Conservation (phyloP, 2,329 filamentous ascomycete species). For the Penicillium glabrum region DNA sequence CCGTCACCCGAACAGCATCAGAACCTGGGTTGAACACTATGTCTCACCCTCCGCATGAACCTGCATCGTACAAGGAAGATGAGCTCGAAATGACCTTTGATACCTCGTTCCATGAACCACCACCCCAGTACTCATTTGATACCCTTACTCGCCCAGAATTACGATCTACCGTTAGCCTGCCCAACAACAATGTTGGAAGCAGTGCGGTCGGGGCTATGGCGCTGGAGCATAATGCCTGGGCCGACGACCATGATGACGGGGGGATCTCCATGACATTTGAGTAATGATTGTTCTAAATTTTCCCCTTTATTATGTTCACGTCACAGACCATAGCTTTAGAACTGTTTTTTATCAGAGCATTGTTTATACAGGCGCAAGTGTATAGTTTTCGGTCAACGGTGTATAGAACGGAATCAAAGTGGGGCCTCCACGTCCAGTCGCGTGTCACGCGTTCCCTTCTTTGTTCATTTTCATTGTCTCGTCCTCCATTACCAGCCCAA, state of each 20-base stretch:
- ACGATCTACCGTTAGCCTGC: slow-evolving; percentile 33
- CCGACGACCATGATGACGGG: slow-evolving; percentile 71
- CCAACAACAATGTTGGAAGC: slow-evolving; percentile 13
- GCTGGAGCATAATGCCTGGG: slow-evolving; percentile 65
- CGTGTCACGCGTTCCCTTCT: slow-evolving; percentile 24
- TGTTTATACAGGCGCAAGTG: slow-evolving; percentile 1
- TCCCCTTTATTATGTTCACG: background rate
- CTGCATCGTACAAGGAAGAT: slow-evolving; percentile 26
- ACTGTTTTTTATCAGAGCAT: background rate
- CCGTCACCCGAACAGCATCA: slow-evolving; percentile 20
- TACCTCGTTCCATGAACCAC: slow-evolving; percentile 54
- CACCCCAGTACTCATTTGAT: slow-evolving; percentile 13
- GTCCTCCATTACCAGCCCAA: background rate
- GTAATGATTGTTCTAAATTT: slow-evolving; percentile 38
- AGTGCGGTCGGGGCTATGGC: slow-evolving; percentile 26
- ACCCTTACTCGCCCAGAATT: slow-evolving; percentile 26
- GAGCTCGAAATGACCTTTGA: slow-evolving; percentile 71
- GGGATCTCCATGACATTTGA: slow-evolving; percentile 83
- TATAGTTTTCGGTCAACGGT: slow-evolving; percentile 6
- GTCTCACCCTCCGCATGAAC: slow-evolving; percentile 3
- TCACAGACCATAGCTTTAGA: background rate
- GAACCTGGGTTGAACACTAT: slow-evolving; percentile 16
- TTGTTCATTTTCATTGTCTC: background rate
- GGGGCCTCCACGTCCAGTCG: slow-evolving; percentile 7
- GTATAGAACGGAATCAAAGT: slow-evolving; percentile 10